phyloP scores from a whole-genome alignment of 345 rosid species.

The Brassica rapa region DNA sequence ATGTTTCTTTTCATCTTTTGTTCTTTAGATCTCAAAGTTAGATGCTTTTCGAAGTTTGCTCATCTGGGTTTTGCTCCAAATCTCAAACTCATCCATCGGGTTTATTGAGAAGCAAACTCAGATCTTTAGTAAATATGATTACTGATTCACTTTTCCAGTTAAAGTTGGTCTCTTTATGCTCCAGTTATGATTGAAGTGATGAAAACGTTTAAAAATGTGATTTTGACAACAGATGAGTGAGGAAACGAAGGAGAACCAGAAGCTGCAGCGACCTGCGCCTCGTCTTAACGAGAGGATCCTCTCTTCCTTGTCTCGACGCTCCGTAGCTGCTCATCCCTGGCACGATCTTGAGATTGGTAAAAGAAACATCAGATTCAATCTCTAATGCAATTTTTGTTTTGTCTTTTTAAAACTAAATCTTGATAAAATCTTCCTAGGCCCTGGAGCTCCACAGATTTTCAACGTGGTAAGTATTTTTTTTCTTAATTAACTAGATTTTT shows the following conservation, averaged over 20 bases:
- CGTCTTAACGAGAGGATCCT: conserved; percentile 89
- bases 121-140: neutral
- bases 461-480: conserved; percentile 51
- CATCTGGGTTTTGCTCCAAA: conserved; percentile 24
- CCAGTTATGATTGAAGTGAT: conserved; percentile 8
- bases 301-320: conserved; percentile 85
- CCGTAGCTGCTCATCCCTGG: conserved; percentile 99
- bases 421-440: conserved; percentile 52
- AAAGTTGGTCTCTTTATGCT: neutral
- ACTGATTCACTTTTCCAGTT: neutral
- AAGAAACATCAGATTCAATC: neutral
- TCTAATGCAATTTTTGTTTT: neutral
- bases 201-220: conserved; percentile 2
- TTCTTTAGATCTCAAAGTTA: conserved; percentile 22
- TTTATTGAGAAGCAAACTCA: no score
- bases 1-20: neutral
- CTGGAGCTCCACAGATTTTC: conserved; percentile 79
- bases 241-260: conserved; percentile 39
- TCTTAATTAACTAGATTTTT: neutral
- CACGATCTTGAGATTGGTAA: conserved; percentile 98
- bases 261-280: conserved; percentile 45
- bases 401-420: neutral
- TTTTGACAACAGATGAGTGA: conserved; percentile 47
- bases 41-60: conserved; percentile 13
- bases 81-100: neutral